phyloP scores from a whole-genome alignment of 179 eudicot species.

The Vitellaria paradoxa region DNA sequence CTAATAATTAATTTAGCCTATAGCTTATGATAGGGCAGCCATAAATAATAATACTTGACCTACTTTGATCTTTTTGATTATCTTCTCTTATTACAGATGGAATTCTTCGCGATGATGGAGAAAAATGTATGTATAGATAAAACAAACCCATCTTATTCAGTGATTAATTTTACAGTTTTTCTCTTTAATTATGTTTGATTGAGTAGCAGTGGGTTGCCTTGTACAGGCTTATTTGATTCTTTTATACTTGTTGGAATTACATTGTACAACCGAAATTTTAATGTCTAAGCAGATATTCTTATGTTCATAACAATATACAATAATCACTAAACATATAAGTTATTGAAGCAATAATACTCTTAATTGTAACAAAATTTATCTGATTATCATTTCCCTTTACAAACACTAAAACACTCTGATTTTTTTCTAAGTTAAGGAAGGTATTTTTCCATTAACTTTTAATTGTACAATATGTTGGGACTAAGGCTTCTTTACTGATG shows the following conservation, averaged over 20 bases:
- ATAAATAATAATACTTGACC: neutral
- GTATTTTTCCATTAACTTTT: neutral
- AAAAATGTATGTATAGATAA: slow-evolving; percentile 36
- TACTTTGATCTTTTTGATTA: neutral
- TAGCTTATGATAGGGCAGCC: neutral
- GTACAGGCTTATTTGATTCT: neutral
- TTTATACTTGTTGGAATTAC: neutral
- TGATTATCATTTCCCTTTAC: too few species aligned
- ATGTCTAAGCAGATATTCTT: too few species aligned
- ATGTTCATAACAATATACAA: too few species aligned
- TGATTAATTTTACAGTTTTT: neutral
- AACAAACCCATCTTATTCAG: neutral
- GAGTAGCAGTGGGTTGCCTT: neutral
- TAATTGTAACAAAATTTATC: too few species aligned
- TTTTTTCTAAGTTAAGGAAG: neutral
- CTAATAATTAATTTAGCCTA: neutral
- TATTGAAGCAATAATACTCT: too few species aligned
- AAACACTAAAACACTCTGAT: neutral
- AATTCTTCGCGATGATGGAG: slow-evolving; percentile 25
- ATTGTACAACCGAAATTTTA: too few species aligned
- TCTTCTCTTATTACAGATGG: slow-evolving; percentile 36
- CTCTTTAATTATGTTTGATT: neutral
- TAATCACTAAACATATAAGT: too few species aligned
- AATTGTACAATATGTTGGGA: neutral
- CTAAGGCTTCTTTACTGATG: too few species aligned